Evolutionary conservation across 306 rosid species (phyloP), one percentile per base, ranked within the genome.

Genomic region (Fragaria iinumae): DNA sequence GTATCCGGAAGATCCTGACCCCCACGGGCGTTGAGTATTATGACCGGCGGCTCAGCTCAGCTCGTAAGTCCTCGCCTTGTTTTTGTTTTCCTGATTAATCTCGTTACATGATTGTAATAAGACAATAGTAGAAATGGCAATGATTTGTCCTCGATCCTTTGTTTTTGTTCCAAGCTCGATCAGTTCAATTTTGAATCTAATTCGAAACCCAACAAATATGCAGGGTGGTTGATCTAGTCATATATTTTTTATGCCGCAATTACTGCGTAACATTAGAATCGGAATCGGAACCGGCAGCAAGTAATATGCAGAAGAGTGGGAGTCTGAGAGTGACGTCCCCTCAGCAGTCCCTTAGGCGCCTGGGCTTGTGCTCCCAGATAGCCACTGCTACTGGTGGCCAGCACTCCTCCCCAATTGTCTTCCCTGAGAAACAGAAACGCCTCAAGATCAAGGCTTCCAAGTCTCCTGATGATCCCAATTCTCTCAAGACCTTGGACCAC

Each of bases 401-500:
- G 77, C 98, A 95, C 64, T 79, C 91, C 50, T 95, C 99, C 52
- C 97, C 97, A n/a, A 64, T 88, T 1, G 97, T 95, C 36, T 95
- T 95, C 83, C 99, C 97, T 0, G 99, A 95, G 88, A 95, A 95
- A 72, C 97, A 95, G 88, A 95, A 92, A 71, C 97, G 97, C 23
- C 81, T 84, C 75, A 95, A 81, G 83, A 83, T 84, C 67, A 94
- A 88, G 91, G 83, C 87, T 78, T 74, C 72, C 41, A 80, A 89
- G 83, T 68, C 83, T 63, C 68, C 83, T 23, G 89, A 80, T 62
- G 93, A 85, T 83, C 87, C 78, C 20, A 90, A 83, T 60, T 74
- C 81, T 11, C 63, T 80, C 5, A 92, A 84, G 85, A 82, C 73
- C 83, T 90, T 95, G 6, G 99, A 95, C 78, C 99, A 92, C 77